Evolutionary conservation across 306 rosid genomes (phyloP).

Genomic region (Vigna angularis): DNA sequence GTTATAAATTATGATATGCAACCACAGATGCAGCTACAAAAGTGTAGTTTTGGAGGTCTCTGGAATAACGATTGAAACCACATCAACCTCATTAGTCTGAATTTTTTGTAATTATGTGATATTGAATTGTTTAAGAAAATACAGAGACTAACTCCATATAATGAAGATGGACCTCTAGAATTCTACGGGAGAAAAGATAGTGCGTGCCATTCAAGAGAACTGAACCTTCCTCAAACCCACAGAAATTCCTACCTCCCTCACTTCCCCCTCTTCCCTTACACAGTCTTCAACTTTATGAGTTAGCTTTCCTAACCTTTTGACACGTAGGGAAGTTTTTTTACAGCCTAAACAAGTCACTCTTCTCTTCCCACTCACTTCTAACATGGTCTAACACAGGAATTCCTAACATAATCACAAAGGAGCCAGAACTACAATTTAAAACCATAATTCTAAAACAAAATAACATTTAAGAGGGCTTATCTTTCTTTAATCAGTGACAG

Average conservation of each 20-base stretch:
- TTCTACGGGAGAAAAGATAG: neutral
- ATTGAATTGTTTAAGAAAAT: neutral
- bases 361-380: neutral
- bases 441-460: constrained; percentile 17
- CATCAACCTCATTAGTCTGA: neutral
- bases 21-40: neutral
- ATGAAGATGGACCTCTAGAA: neutral
- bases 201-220: neutral
- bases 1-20: neutral
- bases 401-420: constrained; percentile 9
- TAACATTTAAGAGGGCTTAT: neutral
- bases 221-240: neutral
- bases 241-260: neutral
- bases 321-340: neutral
- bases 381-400: neutral
- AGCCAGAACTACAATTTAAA: neutral
- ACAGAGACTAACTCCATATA: neutral
- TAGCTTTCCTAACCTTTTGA: neutral
- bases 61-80: neutral
- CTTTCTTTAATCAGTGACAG: constrained; percentile 11
- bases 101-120: neutral
- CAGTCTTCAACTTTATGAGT: neutral
- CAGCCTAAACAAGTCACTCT: neutral
- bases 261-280: neutral
- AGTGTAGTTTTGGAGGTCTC: neutral